Evolutionary conservation across 2,329 filamentous ascomycete genomes (phyloP), one percentile per base, ranked within the genome.

Genomic region (Fusarium pilosicola): DNA sequence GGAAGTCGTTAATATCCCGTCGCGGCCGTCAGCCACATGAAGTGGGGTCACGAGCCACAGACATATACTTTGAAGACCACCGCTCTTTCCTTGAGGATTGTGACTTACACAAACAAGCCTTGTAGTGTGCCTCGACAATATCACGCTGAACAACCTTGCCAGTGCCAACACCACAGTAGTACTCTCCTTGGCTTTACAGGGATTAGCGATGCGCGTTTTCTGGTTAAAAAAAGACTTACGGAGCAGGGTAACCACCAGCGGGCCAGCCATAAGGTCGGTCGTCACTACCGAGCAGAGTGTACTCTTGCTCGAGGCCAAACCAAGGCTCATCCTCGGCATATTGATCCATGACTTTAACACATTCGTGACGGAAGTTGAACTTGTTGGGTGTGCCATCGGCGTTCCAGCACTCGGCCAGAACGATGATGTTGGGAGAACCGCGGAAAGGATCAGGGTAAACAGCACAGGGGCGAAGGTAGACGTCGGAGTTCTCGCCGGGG

Each of bases 301-400:
- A 98, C 85, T 98, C 96, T 84, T 98, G 96, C 84, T 97, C 96
- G 24, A 99, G 91, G 85, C 96, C 96, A 85, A 98, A 99, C 96
- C 96, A 98, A 81, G 96, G 95, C 83, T 93, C 88, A 80, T 96
- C 92, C 65, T 91, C 87, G 83, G 91, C 91, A 84, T 98, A 91
- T 73, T 91, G 89, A 84, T 96, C 91, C 94, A 98, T 97, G 79
- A 98, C 88, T 84, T 96, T 93, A 81, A 90, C 90, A 80, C 92
- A 93, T 81, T 98, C 96, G 83, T 98, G 93, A 78, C 96, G 94
- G 92, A 92, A 94, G 93, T 99, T 99, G 93, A 90, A 98, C 86
- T 97, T 95, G 92, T 98, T 99, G 85, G 96, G 96, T 73, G 91
- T 94, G 82, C 95, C 95, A 85, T 98, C 95, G 76, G 93, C 88